Percentiles rank a stretch among this genome's conserved stretches.
Conservation (phyloP, 2,329 filamentous ascomycete species). For the Arthrobotrys sphaeroides region DNA sequence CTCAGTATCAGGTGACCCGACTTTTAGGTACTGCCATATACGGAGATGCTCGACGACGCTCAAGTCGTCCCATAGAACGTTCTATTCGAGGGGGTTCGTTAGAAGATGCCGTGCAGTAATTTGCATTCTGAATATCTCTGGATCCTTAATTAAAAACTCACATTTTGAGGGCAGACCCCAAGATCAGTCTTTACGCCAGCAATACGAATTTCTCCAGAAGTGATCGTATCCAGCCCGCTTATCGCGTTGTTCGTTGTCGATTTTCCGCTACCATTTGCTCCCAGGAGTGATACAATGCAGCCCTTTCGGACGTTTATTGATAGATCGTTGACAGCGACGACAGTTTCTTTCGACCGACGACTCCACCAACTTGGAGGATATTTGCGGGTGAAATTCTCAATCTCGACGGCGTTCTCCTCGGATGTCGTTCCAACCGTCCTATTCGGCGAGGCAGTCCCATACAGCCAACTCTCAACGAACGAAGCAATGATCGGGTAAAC, state of each 20-base stretch:
- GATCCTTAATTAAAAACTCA: conserved; percentile 5
- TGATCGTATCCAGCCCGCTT: conserved; percentile 80
- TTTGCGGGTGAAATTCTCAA: conserved; percentile 79
- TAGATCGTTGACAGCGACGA: conserved; percentile 80
- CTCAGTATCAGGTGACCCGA: conserved; percentile 68
- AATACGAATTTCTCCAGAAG: conserved; percentile 75
- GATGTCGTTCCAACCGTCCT: conserved; percentile 57
- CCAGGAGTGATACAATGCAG: conserved; percentile 85
- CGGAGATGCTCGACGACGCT: conserved; percentile 84
- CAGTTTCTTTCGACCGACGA: conserved; percentile 66
- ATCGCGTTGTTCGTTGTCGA: conserved; percentile 89
- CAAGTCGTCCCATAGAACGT: conserved; percentile 89
- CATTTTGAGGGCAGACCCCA: conserved; percentile 80
- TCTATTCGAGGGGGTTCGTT: conserved; percentile 67
- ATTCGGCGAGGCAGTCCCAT: conserved; percentile 71
- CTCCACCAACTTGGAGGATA: conserved; percentile 71
- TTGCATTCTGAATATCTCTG: neutral
- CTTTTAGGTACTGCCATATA: conserved; percentile 86
- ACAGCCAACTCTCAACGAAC: conserved; percentile 75
- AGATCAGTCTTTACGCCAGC: conserved; percentile 62
- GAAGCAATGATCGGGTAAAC: conserved; percentile 79
- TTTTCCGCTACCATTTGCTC: conserved; percentile 90
- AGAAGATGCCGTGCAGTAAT: neutral
- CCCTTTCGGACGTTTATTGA: conserved; percentile 77
- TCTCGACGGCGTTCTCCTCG: conserved; percentile 70